Evolutionary conservation across 2,329 filamentous ascomycete species (phyloP), one percentile per base, ranked within the genome.

Genomic region (Trichothecium roseum): DNA sequence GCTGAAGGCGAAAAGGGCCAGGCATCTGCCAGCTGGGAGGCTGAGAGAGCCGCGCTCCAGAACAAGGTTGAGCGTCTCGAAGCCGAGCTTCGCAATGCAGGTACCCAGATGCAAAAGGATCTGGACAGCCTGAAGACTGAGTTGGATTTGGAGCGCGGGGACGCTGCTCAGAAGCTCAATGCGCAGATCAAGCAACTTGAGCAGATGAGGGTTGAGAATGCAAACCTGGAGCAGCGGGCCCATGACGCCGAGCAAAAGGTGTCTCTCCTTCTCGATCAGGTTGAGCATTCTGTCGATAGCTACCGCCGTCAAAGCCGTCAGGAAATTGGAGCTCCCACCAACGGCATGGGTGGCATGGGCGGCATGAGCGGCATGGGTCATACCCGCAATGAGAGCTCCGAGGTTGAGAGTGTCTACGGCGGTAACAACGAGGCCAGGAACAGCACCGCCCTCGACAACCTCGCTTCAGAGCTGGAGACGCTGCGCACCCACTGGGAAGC

Each of bases 191-290:
- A 68, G 29, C 84, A 94, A 38, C 64, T 96, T 18, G 83, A 93
- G 42, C 74, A 85, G 45, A 68, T 96, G 24, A 85, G 87, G 49
- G 72, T 79, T 36, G 88, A 95, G 57, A 94, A 96, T 49, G 59
- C 64, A 1, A 63, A 81, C 26, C 74, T 98, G 4, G 88, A 96
- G 55, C 77, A 78, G 47, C 83, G 89, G 30, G 89, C 88, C 5
- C 69, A 76, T 35, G 89, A 95, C 55, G 91, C 91, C 1, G 91
- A 98, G 62, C 79, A 84, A 45, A 94, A 94, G 52, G 91, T 98
- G 16, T 85, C 84, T 22, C 74, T 94, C 50, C 76, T 98, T 34
- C 77, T 98, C 10, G 87, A 96, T 55, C 89, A 96, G 53, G 88
- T 98, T 27, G 89, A 94, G 57, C 78, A 79, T 28, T 94, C 86